A percentile compares a stretch with the other conserved stretches of the same genome.
Conservation (phyloP, 2,329 filamentous ascomycete genomes). For the Sordariomycetes sp. region DNA sequence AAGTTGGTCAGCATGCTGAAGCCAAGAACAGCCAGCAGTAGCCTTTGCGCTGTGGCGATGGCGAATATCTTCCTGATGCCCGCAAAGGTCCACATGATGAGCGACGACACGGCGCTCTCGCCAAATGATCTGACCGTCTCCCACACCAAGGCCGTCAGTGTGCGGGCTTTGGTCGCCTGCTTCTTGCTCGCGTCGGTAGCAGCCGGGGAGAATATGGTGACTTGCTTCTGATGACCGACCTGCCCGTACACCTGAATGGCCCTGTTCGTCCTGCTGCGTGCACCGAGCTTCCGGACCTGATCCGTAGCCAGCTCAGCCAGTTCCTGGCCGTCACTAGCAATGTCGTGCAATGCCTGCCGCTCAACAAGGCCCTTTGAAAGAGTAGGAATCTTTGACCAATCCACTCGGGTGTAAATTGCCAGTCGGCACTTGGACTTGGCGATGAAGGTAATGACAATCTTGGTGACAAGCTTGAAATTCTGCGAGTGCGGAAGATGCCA, state of each 20-base stretch:
- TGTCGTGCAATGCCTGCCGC: slow-evolving; percentile 66
- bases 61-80: slow-evolving; percentile 56
- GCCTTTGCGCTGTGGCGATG: slow-evolving; percentile 60
- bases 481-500: slow-evolving; percentile 82
- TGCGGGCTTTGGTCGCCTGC: slow-evolving; percentile 51
- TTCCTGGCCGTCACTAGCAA: slow-evolving; percentile 62
- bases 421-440: slow-evolving; percentile 90
- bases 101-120: slow-evolving; percentile 64
- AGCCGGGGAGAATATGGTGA: slow-evolving; percentile 49
- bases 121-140: slow-evolving; percentile 65
- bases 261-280: slow-evolving; percentile 65
- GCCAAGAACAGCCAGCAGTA: slow-evolving; percentile 61
- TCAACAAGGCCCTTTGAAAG: slow-evolving; percentile 54
- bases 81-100: slow-evolving; percentile 71
- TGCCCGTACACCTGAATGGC: slow-evolving; percentile 73
- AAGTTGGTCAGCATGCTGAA: slow-evolving; percentile 66
- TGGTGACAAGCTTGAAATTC: slow-evolving; percentile 74
- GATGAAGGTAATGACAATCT: slow-evolving; percentile 88
- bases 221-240: slow-evolving; percentile 59
- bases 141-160: slow-evolving; percentile 59
- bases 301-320: slow-evolving; percentile 68
- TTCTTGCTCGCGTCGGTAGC: slow-evolving; percentile 38
- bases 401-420: slow-evolving; percentile 77
- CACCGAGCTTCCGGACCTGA: slow-evolving; percentile 65
- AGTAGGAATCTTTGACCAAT: slow-evolving; percentile 65